Base-by-base conservation (phyloP, 2,329 filamentous ascomycete species). In the Leptodontidium sp. region DNA sequence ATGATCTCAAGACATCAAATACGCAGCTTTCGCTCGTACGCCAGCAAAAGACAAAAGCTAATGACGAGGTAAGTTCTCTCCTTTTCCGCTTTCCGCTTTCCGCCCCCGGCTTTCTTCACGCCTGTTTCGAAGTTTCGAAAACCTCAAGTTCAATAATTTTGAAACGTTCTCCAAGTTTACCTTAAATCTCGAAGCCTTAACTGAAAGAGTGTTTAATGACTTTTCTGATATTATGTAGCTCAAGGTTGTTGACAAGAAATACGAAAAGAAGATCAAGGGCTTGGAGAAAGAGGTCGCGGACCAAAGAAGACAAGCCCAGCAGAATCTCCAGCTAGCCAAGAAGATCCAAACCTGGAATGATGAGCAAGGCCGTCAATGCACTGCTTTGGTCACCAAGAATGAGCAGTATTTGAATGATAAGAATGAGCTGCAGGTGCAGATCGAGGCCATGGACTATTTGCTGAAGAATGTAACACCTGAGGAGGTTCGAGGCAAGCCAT, bases 1-100 rank as follows among this genome's bases (percentile, higher is more conserved):
- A 49, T 15, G 61, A 63, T 52, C 17, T 63, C 3, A 63, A 53
- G 61, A 52, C 61, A 6, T 21, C 61, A 3, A 63, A 63, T 43
- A 63, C 45, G 6, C 61, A 63, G 47, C 61, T 63, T 35, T 63
- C 61, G 32, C 29, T 38, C 1, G 32, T 63, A 2, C 61, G 61
- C 15, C 45, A 52, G 12, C 61, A 63, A 32, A 63, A 63, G 47
- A 63, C 61, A 2, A 52, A 35, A 12, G 61, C 61, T 17, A 49
- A n/a, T 24, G 29, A 40, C 5, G 47, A 50, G 47, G 55, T 58
- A 24, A n/a, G 35, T 1, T 2, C 53, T 15, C 53, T 17, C 5
- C 12, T 47, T 7, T 9, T 12, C 21, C 49, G 6, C 12, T 52
- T 7, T 21, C 21, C 21, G 21, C 21, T 21, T 21, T 21, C 21